Conservation (phyloP, 768 basidiomycete species). For the Pleurotus citrinopileatus region DNA sequence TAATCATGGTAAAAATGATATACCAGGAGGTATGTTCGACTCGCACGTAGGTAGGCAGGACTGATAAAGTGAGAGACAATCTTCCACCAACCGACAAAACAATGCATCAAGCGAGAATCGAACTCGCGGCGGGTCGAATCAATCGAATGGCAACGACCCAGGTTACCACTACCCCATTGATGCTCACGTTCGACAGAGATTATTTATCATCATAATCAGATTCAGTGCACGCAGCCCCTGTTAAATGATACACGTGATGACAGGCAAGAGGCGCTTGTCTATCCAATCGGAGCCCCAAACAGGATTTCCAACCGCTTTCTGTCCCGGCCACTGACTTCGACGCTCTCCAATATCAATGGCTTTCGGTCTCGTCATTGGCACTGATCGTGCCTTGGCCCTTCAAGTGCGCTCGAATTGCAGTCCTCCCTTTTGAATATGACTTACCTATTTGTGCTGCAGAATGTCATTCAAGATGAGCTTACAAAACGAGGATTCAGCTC, state of each 20-base stretch:
- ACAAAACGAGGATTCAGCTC: constrained; percentile 68
- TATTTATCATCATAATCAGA: too few relatives aligned
- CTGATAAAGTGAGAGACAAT: too few relatives aligned
- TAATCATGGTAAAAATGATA: too few relatives aligned
- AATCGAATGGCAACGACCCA: constrained; percentile 15
- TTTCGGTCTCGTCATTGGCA: constrained; percentile 76
- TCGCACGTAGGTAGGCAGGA: too few relatives aligned
- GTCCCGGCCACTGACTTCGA: constrained; percentile 7
- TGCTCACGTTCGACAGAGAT: not conserved
- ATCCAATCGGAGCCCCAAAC: constrained; percentile 6
- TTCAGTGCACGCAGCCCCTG: too few relatives aligned
- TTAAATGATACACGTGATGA: not conserved
- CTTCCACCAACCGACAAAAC: not conserved
- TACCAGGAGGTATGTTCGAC: too few relatives aligned
- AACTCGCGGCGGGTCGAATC: constrained; percentile 11
- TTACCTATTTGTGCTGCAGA: constrained; percentile 25
- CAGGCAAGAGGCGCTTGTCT: not conserved
- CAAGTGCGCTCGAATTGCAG: constrained; percentile 43
- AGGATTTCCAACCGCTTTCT: constrained; percentile 2
- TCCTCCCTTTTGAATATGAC: not conserved
- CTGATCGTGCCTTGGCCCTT: constrained; percentile 68
- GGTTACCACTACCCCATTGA: constrained; percentile 17
- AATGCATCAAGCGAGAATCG: constrained; percentile 10
- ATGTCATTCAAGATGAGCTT: constrained; percentile 79
- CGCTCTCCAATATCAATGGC: constrained; percentile 68